These are phyloP conservation scores for Lactarius pseudohatsudake DNA, from an alignment of 768 basidiomycete species.

Conservation along the genomic window DNA sequence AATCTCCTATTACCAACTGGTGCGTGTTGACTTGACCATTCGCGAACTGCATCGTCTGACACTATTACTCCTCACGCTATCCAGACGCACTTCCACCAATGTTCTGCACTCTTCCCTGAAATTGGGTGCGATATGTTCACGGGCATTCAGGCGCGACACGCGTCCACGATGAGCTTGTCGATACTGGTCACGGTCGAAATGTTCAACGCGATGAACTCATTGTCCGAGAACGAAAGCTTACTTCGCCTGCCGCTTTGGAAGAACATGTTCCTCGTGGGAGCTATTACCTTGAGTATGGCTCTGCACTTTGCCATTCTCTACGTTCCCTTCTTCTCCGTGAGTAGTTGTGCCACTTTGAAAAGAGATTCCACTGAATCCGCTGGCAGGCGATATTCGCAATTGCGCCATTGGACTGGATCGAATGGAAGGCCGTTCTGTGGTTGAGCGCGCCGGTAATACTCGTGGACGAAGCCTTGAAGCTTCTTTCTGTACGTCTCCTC, in stretches of 20 bases:
- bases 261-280: constrained; percentile 89
- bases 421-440: constrained; percentile 92
- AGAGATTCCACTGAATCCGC: constrained; percentile 2
- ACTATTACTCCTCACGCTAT: constrained; percentile 3
- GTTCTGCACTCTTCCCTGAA: constrained; percentile 75
- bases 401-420: constrained; percentile 87
- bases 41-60: not conserved
- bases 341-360: constrained; percentile 40
- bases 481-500: constrained; percentile 58
- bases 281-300: constrained; percentile 87
- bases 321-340: constrained; percentile 92
- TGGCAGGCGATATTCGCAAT: constrained; percentile 82
- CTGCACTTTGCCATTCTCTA: constrained; percentile 95
- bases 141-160: constrained; percentile 78
- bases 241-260: constrained; percentile 89
- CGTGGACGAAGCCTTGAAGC: constrained; percentile 90
- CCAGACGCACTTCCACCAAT: constrained; percentile 96
- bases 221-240: constrained; percentile 95
- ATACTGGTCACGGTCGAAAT: constrained; percentile 95
- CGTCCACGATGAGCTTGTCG: constrained; percentile 95
- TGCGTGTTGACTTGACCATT: constrained; percentile 43
- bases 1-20: constrained; percentile 90
- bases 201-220: constrained; percentile 98
- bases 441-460: constrained; percentile 86
- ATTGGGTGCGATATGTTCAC: constrained; percentile 97